These are phyloP conservation scores for Hibiscus syriacus DNA, from an alignment of 345 rosid species.

Conservation along the genomic window DNA sequence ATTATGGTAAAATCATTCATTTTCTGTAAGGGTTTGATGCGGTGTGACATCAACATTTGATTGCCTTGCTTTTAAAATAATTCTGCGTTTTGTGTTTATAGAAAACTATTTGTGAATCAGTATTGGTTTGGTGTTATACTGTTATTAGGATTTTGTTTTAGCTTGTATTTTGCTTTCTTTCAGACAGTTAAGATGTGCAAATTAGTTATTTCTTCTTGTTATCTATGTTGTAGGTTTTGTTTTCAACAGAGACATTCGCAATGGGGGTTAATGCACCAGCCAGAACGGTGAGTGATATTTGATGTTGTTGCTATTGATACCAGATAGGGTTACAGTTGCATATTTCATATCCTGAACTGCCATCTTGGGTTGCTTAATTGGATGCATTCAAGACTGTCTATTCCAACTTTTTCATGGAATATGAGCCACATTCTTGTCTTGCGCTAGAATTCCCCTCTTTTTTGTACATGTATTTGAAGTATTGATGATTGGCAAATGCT, in stretches of 20 bases:
- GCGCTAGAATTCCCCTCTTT: background rate
- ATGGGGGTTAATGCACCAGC: conserved; percentile 99
- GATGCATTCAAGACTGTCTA: background rate
- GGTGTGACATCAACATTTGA: background rate
- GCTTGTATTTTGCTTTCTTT: conserved; percentile 3
- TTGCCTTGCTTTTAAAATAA: background rate
- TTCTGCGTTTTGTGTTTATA: background rate
- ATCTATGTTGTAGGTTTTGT: conserved; percentile 56
- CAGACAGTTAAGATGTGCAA: background rate
- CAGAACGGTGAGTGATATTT: conserved; percentile 67
- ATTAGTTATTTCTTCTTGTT: conserved; percentile 9
- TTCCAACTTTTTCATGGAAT: background rate
- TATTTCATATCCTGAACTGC: background rate
- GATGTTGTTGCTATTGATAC: conserved; percentile 3
- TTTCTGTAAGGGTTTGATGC: background rate
- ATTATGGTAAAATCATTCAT: conserved; percentile 51
- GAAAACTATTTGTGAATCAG: background rate
- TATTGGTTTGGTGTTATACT: conserved; percentile 3
- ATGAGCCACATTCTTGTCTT: conserved; percentile 1
- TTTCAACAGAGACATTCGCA: conserved; percentile 98
- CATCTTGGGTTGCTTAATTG: background rate
- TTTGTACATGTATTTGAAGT: background rate
- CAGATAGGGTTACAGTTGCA: background rate
- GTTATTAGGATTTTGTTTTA: background rate
- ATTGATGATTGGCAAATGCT: background rate